Base-by-base conservation (phyloP, 2,329 filamentous ascomycete species). In the Remersonia thermophila region DNA sequence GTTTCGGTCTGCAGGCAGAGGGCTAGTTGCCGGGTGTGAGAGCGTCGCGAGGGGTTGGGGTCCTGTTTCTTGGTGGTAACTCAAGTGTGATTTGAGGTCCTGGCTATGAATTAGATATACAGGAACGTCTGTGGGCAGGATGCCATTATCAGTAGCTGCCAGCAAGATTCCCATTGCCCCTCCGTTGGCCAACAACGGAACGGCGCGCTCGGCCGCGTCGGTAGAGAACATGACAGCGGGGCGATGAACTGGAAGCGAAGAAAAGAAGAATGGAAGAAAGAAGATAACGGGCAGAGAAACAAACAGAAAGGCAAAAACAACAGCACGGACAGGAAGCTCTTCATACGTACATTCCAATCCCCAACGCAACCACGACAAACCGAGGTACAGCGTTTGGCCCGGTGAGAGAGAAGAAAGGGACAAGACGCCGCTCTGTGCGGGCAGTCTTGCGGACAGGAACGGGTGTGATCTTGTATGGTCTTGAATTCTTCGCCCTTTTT, bases 391-490 rank as follows among this genome's bases (percentile, higher is more conserved):
- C 5, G 20, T 9, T 23, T 23, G 20, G 20, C 20, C 20, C 20
- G 20, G 5, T 23, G 20, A 23, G 5, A 53, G 51, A 56, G 59
- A 43, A 37, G 37, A 40, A 43, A 37, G 36, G 35, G 37, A 27
- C 33, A 67, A 73, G 70, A 76, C 61, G 70, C 73, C 74, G 72
- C 72, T 77, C 71, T 75, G 60, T 76, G 68, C 72, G 73, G 68
- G 58, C 62, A 58, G 58, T 65, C 65, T 61, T 42, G 38, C n/a
- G 3, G 41, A 44, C 44, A 48, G 46, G 44, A 40, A 37, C 33
- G 26, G 39, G 58, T 62, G 62, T 59, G 38, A 32, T 33, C 38
- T 42, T 30, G 27, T 36, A 27, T 38, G 35, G 23, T 32, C 6
- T 27, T 39, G 35, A n/a, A 26, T 30, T 40, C 30, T 32, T 32